Percentiles rank a stretch among this genome's conserved stretches.
Evolutionary conservation across 2,329 filamentous ascomycete genomes (phyloP).

Genomic region (Xylaria sp.): DNA sequence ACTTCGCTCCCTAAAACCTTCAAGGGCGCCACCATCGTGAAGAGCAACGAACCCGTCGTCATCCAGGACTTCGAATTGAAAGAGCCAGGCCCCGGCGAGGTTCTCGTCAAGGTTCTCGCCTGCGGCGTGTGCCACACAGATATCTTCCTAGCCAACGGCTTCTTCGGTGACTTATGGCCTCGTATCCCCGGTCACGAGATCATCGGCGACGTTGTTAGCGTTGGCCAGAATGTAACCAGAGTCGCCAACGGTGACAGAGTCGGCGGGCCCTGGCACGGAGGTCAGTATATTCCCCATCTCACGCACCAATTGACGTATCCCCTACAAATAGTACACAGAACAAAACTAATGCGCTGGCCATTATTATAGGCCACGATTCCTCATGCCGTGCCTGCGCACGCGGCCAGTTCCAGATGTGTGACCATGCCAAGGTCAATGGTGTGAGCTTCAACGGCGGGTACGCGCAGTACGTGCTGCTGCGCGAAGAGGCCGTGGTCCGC

Average conservation of each 20-base stretch:
- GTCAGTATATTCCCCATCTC: conserved; percentile 46
- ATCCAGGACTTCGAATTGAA: conserved; percentile 70
- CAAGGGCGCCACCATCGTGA: conserved; percentile 71
- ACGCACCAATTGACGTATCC: not conserved
- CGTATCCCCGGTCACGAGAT: conserved; percentile 76
- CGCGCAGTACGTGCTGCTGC: conserved; percentile 70
- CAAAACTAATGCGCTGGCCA: not conserved
- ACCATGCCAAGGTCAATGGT: conserved; percentile 71
- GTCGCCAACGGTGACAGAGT: conserved; percentile 73
- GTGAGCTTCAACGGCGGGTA: conserved; percentile 74
- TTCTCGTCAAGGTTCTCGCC: conserved; percentile 77
- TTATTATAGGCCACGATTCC: conserved; percentile 63
- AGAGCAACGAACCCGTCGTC: conserved; percentile 60
- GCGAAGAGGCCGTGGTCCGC: conserved; percentile 68
- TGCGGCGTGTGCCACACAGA: conserved; percentile 79
- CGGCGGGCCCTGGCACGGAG: conserved; percentile 76
- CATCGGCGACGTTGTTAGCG: conserved; percentile 71
- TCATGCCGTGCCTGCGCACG: conserved; percentile 71
- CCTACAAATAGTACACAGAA: not conserved
- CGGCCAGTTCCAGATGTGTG: conserved; percentile 75
- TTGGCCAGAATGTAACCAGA: conserved; percentile 65
- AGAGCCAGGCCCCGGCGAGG: conserved; percentile 64
- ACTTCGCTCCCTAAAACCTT: conserved; percentile 69
- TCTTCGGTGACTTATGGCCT: conserved; percentile 67
- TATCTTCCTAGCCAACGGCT: conserved; percentile 56